phyloP scores from a whole-genome alignment of 495 filamentous ascomycete species.

The Talaromyces liani region DNA sequence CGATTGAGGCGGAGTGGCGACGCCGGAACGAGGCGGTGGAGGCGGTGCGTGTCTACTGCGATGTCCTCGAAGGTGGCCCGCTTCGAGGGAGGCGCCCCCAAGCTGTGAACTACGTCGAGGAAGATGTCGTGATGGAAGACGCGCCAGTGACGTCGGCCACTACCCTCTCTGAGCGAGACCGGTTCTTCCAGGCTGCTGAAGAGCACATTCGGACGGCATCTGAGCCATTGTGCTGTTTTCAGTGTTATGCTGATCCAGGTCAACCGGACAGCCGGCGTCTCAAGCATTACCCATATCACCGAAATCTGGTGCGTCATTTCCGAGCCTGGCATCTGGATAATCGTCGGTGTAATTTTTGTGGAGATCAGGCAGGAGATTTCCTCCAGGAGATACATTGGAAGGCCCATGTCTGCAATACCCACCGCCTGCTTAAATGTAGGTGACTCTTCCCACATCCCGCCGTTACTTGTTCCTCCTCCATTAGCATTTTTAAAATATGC shows the following conservation, averaged over 20 bases:
- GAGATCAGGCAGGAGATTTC: constrained; percentile 11
- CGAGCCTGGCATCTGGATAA: constrained; percentile 18
- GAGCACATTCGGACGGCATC: constrained; percentile 13
- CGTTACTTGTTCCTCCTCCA: neutral
- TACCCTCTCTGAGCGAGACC: constrained; percentile 9
- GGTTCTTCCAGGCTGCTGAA: constrained; percentile 12
- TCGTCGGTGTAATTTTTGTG: constrained; percentile 17
- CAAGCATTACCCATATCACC: constrained; percentile 16
- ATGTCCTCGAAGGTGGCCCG: constrained; percentile 21
- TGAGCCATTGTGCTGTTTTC: constrained; percentile 17
- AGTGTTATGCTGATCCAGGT: constrained; percentile 16
- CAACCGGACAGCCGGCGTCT: constrained; percentile 16
- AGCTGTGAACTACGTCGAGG: neutral
- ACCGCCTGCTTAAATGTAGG: neutral
- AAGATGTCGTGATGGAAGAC: neutral
- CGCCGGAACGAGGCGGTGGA: constrained; percentile 16
- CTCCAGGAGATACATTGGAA: constrained; percentile 20
- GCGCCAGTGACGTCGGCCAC: neutral
- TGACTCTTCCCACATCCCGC: neutral
- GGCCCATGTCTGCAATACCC: neutral
- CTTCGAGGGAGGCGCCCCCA: constrained; percentile 14
- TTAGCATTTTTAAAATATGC: neutral
- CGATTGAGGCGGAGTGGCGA: constrained; percentile 16
- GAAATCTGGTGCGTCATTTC: constrained; percentile 19
- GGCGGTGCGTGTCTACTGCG: constrained; percentile 17